Base-by-base conservation (phyloP, 106 monocot species). In the Allium cepa region DNA sequence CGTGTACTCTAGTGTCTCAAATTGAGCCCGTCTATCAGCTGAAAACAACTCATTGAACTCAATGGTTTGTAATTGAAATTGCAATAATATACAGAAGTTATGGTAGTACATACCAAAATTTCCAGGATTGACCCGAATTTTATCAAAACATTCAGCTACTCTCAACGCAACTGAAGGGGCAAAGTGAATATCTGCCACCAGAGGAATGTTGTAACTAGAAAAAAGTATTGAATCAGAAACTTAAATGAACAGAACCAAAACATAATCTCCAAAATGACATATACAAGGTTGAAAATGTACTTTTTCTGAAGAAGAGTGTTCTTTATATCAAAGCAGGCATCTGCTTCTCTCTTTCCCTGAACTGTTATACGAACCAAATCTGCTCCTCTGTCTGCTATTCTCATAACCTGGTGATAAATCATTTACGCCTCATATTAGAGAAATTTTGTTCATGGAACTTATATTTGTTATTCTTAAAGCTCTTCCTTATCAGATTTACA, bases 311-410 rank as follows among this genome's bases (percentile, higher is more conserved):
- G 84, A 69, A 99, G 93, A 46, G 58, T 73, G 72, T 99, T 87
- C 79, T 99, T 99, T 80, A 99, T 99, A 12, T 99, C 99, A 81
- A 99, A 99, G 77, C 93, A 99, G 56, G 93, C 93, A 87, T 99
- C 99, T 55, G 99, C 99, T 81, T 99, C 99, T 81, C 50, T 99
- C 83, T 74, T 99, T 67, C 99, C 99, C 61, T 99, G 99, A 68
- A 93, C 99, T 26, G 99, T 99, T 75, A 99, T 99, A 47, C 99
- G 84, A 22, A 99, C 99, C 48, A 99, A 57, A 76, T 99, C 93
- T 59, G 99, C 99, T 51, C 99, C 99, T 76, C 90, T 99, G 73
- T 99, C 99, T 64, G 99, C 90, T 84, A 99, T 93, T 79, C 93
- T 90, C 90, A 99, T 99, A 26, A 99, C 99, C 99, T 99, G 58